phyloP scores from a whole-genome alignment of 108 stramenopile species.

The Pseudonitzschia multistriata region DNA sequence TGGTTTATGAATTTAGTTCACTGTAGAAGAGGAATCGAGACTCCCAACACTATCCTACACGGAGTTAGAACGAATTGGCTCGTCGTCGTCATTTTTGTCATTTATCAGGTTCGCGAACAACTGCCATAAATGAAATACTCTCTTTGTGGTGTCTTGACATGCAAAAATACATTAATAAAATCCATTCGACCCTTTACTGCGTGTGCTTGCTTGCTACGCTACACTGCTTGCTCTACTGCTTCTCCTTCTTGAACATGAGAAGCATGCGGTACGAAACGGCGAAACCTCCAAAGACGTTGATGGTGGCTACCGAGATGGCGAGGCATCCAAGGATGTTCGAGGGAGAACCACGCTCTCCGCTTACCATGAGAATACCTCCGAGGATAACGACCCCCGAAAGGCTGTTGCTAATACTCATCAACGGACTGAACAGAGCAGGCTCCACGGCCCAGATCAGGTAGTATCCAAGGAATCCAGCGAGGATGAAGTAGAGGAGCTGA shows the following conservation, averaged over 20 bases:
- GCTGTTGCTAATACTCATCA: slow-evolving; percentile 88
- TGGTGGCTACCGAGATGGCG: slow-evolving; percentile 69
- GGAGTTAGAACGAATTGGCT: too few relatives aligned
- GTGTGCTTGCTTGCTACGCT: too few relatives aligned
- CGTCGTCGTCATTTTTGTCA: too few relatives aligned
- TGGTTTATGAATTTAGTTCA: too few relatives aligned
- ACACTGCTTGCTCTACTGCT: slow-evolving; percentile 7
- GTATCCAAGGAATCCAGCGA: slow-evolving; percentile 74
- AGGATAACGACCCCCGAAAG: slow-evolving; percentile 85
- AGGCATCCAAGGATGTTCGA: slow-evolving; percentile 66
- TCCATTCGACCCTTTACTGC: too few relatives aligned
- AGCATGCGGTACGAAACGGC: slow-evolving; percentile 88
- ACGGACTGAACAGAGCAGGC: slow-evolving; percentile 82
- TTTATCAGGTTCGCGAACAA: too few relatives aligned
- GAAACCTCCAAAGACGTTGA: slow-evolving; percentile 73
- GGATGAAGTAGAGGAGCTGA: slow-evolving; percentile 61
- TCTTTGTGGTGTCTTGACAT: too few relatives aligned
- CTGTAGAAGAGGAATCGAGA: too few relatives aligned
- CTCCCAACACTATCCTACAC: too few relatives aligned
- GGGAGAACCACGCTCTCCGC: slow-evolving; percentile 41
- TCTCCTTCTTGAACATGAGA: slow-evolving; percentile 85
- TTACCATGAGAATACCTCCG: slow-evolving; percentile 84
- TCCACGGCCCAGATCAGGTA: slow-evolving; percentile 79
- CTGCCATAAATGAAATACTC: too few relatives aligned
- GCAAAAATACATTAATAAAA: too few relatives aligned